phyloP scores from a whole-genome alignment of 2,329 filamentous ascomycete genomes.

The Fusarium circinatum region DNA sequence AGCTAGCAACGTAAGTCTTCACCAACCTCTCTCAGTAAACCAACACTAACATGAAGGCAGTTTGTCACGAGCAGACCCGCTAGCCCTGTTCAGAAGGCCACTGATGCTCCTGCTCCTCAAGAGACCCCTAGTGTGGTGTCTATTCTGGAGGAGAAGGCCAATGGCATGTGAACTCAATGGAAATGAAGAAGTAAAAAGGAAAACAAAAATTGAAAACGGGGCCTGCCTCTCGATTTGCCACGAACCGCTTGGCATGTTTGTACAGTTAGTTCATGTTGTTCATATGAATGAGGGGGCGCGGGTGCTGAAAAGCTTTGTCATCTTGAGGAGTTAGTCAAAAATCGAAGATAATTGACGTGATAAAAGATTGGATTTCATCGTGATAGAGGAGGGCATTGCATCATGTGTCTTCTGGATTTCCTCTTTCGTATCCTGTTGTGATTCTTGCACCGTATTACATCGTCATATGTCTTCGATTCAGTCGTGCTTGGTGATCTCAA shows the following conservation, averaged over 20 bases:
- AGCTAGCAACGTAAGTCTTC: constrained; percentile 79
- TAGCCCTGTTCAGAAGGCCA: constrained; percentile 17
- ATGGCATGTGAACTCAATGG: constrained; percentile 14
- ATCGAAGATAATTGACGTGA: neutral
- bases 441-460: neutral
- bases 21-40: too few relatives aligned
- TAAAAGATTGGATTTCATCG: neutral
- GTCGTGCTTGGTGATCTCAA: neutral
- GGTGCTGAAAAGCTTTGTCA: neutral
- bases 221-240: neutral
- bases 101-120: neutral
- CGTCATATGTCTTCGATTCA: neutral
- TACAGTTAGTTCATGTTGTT: constrained; percentile 5
- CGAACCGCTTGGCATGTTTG: neutral
- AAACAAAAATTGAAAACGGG: neutral
- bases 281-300: neutral
- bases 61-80: constrained; percentile 25
- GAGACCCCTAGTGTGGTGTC: constrained; percentile 18
- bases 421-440: neutral
- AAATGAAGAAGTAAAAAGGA: neutral
- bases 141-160: constrained; percentile 28
- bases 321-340: constrained; percentile 5
- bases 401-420: neutral
- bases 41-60: neutral
- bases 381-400: neutral